Evolutionary conservation across 1,139 yeast species (phyloP), one percentile per base, ranked within the genome.

Genomic region (Kodamaea sp.): DNA sequence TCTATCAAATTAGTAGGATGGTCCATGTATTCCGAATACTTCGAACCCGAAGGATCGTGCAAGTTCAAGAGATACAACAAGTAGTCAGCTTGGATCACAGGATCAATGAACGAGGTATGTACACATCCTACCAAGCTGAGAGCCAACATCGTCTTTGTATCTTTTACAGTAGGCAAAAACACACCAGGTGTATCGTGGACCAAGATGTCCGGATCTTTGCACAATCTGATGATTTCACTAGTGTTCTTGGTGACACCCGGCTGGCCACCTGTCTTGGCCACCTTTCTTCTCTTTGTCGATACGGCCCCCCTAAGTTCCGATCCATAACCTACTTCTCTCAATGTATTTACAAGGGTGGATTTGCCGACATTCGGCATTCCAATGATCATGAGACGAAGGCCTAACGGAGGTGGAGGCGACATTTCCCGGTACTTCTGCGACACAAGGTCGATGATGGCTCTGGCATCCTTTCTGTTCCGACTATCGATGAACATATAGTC

Each of bases 341-440:
- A 62, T 0, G 83, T 72, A 53, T 92, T 92, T 9, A 90, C 83
- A 37, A 92, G 61, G 0, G 95, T 84, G n/a, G 96, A 86, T 57
- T 92, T 92, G 1, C 98, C 98, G n/a, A 89, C 96, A 56, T 92
- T 92, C 1, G 98, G 98, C 95, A 92, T 86, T 0, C 98, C 98
- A 8, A 85, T 80, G 31, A 92, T 78, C 68, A 90, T 69, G 34
- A 85, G 58, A 23, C 90, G 63, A 31, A 85, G 63, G 0, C 98
- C 97, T 36, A 89, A 61, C 0, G 97, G 97, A 0, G 95, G 92
- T 1, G 83, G 80, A 0, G 90, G 80, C 5, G 56, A 59, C 71
- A 79, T 67, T 3, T 51, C 44, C 19, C 57, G 43, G 44, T 74
- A 71, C 36, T 66, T 63, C 37, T 68, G 61, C 27, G 67, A 66